Percentiles rank a stretch among this genome's conserved stretches.
Conservation (phyloP, 257 asterid species). For the Jasminum sambac region DNA sequence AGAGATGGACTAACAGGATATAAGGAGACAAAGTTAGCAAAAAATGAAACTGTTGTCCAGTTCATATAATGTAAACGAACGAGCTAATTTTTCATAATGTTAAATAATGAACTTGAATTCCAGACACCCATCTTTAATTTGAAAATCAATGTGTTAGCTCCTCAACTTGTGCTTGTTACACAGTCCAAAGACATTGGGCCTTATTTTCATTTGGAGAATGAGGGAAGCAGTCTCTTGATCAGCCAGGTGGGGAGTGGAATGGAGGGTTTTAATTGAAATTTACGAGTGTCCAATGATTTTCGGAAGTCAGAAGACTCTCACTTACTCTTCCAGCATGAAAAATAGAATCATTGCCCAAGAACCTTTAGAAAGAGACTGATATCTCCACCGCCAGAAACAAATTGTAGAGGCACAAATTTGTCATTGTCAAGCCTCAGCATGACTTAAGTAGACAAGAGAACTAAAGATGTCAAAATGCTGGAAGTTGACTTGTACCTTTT, state of each 20-base stretch:
- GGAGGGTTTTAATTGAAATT: constrained; percentile 1
- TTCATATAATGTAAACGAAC: constrained; percentile 3
- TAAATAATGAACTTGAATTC: constrained; percentile 14
- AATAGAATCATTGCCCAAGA: constrained; percentile 7
- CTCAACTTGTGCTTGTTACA: constrained; percentile 1
- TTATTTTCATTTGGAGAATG: neutral
- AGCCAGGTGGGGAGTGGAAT: neutral
- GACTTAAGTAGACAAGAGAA: neutral
- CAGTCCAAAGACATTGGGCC: neutral
- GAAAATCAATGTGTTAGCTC: constrained; percentile 10
- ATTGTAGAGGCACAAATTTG: neutral
- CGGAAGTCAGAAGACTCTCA: neutral
- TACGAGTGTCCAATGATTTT: neutral
- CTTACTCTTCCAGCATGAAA: neutral
- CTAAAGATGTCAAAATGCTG: constrained; percentile 9
- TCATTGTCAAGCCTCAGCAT: neutral
- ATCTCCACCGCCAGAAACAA: neutral
- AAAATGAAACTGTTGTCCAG: neutral
- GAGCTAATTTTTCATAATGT: constrained; percentile 1
- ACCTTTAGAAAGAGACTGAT: neutral
- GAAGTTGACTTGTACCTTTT: constrained; percentile 44
- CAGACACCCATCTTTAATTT: neutral
- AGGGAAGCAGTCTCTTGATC: constrained; percentile 4
- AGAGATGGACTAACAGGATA: constrained; percentile 30
- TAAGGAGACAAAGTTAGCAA: constrained; percentile 8